These are phyloP conservation scores for Microdochium paspali DNA, from an alignment of 2,329 filamentous ascomycete species.

Conservation along the genomic window DNA sequence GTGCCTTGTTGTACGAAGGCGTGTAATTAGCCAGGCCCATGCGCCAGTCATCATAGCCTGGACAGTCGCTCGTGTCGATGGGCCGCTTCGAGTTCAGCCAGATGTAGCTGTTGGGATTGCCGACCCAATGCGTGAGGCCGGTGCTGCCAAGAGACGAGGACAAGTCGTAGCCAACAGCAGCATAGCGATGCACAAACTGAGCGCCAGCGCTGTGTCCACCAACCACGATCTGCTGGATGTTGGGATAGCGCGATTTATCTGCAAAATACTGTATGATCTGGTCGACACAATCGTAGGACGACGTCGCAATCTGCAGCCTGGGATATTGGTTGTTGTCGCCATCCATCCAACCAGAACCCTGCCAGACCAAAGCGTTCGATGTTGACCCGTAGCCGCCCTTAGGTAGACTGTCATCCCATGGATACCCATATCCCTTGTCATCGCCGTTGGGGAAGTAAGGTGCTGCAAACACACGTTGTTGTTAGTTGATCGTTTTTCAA, in stretches of 20 bases:
- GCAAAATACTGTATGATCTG: conserved; percentile 23
- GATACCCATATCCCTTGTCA: conserved; percentile 22
- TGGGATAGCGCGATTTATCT: conserved; percentile 18
- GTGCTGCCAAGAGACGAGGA: conserved; percentile 7
- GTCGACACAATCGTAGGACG: conserved; percentile 21
- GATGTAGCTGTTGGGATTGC: conserved; percentile 22
- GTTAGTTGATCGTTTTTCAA: conserved; percentile 16
- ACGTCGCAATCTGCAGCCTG: conserved; percentile 9
- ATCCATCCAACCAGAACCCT: conserved; percentile 20
- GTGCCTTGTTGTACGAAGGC: conserved; percentile 9
- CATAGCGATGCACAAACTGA: conserved; percentile 23
- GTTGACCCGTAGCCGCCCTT: conserved; percentile 14
- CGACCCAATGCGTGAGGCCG: conserved; percentile 20
- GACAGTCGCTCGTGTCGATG: conserved; percentile 15
- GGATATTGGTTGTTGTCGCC: conserved; percentile 24
- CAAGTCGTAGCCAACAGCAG: conserved; percentile 14
- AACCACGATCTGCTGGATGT: conserved; percentile 24
- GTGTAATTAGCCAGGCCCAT: conserved; percentile 21
- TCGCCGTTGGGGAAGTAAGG: conserved; percentile 24
- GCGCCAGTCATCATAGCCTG: conserved; percentile 21
- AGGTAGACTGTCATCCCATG: conserved; percentile 12
- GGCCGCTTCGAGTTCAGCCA: conserved; percentile 21
- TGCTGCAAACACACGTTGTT: conserved; percentile 19
- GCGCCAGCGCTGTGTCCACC: conserved; percentile 23
- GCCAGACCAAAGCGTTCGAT: conserved; percentile 22